Conservation (phyloP, 2,329 filamentous ascomycete genomes). For the Aspergillus thermomutatus region DNA sequence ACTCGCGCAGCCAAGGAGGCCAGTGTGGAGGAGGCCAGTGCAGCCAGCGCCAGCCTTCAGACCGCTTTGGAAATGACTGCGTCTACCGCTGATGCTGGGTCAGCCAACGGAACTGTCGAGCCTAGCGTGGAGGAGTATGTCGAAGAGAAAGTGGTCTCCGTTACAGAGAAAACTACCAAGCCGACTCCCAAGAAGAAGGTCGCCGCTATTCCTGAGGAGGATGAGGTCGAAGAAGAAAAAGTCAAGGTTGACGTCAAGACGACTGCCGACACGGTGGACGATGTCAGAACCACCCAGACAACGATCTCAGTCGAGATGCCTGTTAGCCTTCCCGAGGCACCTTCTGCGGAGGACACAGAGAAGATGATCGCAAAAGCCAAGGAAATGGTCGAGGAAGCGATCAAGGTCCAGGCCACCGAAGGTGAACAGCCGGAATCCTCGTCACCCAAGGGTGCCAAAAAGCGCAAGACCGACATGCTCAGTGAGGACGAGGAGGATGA, state of each 20-base stretch:
- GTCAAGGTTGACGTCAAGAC: conserved; percentile 70
- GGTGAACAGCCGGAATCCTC: conserved; percentile 33
- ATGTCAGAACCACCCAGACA: conserved; percentile 66
- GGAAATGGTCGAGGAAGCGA: conserved; percentile 77
- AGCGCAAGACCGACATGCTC: conserved; percentile 73
- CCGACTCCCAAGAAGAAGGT: conserved; percentile 15
- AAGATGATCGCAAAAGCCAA: conserved; percentile 83
- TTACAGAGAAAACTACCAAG: conserved; percentile 24
- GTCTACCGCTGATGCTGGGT: conserved; percentile 25
- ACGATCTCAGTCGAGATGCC: conserved; percentile 75
- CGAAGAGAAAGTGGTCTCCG: conserved; percentile 24
- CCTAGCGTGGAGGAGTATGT: conserved; percentile 24
- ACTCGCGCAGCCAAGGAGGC: conserved; percentile 49
- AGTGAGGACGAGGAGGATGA: conserved; percentile 48
- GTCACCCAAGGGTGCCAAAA: conserved; percentile 46
- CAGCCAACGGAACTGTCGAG: conserved; percentile 23
- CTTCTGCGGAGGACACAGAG: conserved; percentile 72
- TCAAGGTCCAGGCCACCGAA: conserved; percentile 45
- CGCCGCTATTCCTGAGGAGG: conserved; percentile 17
- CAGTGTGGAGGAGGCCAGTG: conserved; percentile 47
- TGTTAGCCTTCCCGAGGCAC: conserved; percentile 61
- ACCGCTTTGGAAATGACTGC: conserved; percentile 45
- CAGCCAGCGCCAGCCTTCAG: conserved; percentile 48
- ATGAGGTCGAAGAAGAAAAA: conserved; percentile 40
- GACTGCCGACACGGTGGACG: conserved; percentile 52